Evolutionary conservation across 2,329 filamentous ascomycete genomes (phyloP), one percentile per base, ranked within the genome.

Genomic region (Sporothrix euskadiensis): DNA sequence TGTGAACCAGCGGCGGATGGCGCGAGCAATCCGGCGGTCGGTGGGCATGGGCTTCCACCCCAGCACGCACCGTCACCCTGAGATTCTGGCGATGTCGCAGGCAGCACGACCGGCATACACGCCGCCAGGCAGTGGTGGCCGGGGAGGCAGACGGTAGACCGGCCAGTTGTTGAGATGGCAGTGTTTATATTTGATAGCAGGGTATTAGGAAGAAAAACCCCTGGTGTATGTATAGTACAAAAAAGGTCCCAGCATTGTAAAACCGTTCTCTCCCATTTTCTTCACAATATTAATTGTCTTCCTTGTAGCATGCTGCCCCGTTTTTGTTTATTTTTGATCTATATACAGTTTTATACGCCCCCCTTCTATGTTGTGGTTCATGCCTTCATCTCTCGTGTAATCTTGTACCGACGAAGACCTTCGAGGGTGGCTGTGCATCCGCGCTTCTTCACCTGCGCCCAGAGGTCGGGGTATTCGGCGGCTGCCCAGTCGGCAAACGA

Each of bases 31-130:
- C 78, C 87, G 96, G 77, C 88, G 96, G 78, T 91, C 93, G 26
- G 91, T 98, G 78, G 96, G 94, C 0, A 87, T 98, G 80, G 96
- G 96, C 19, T 85, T 98, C 75, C 94, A 98, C 87, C 96, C 96
- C 32, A 97, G 91, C 81, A 91, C 97, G 72, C 93, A 99, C 84
- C 85, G 86, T 77, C 96, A 99, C 83, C 96, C 96, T 3, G 92
- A 97, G 81, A 85, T 97, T 73, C 81, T 97, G 76, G 84, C 81
- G 26, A 82, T 82, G 22, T n/a, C 71, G 32, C 71, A 75, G 52
- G 30, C 68, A 35, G 74, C 73, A 16, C 19, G 32, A 52, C 68
- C 70, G 71, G 30, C 7, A 41, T 70, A 47, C 6, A 41, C 61
- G 30, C n/a, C 66, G 10, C 1, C 9, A 7, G 12, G 14, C 4